Evolutionary conservation across 1,284 basidiomycete genomes (phyloP).

Genomic region (Earliella scabrosa): DNA sequence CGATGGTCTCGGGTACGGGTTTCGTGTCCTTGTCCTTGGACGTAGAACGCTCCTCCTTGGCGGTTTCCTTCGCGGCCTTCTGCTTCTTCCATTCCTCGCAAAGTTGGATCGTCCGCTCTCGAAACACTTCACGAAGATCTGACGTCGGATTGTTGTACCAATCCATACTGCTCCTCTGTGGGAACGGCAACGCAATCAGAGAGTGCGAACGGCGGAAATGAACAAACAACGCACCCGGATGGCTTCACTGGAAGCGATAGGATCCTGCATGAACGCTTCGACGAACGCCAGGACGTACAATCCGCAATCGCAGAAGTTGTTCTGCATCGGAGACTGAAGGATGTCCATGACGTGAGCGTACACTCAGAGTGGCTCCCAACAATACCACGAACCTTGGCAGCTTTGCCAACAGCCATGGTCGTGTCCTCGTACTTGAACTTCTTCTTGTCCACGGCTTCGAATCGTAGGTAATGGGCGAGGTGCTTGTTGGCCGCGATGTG

Average conservation of each 20-base stretch:
- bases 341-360: background rate
- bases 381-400: constrained; percentile 47
- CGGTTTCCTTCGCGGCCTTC: constrained; percentile 36
- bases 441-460: constrained; percentile 85
- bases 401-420: constrained; percentile 46
- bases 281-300: constrained; percentile 83
- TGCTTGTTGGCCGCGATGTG: constrained; percentile 70
- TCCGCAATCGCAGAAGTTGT: constrained; percentile 88
- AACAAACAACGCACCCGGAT: constrained; percentile 47
- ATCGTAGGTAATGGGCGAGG: constrained; percentile 71
- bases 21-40: constrained; percentile 35
- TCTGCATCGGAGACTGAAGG: constrained; percentile 74
- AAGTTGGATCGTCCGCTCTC: constrained; percentile 38
- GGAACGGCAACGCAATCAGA: constrained; percentile 1
- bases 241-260: constrained; percentile 45
- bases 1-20: constrained; percentile 40
- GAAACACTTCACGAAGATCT: constrained; percentile 41
- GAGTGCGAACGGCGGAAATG: background rate
- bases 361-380: background rate
- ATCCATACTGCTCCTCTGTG: constrained; percentile 39
- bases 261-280: constrained; percentile 68
- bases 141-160: constrained; percentile 52
- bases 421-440: constrained; percentile 38
- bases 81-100: constrained; percentile 48
- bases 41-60: constrained; percentile 34